These are phyloP conservation scores for Penicillium hesseltinei DNA, from an alignment of 2,329 filamentous ascomycete species.

Conservation along the genomic window DNA sequence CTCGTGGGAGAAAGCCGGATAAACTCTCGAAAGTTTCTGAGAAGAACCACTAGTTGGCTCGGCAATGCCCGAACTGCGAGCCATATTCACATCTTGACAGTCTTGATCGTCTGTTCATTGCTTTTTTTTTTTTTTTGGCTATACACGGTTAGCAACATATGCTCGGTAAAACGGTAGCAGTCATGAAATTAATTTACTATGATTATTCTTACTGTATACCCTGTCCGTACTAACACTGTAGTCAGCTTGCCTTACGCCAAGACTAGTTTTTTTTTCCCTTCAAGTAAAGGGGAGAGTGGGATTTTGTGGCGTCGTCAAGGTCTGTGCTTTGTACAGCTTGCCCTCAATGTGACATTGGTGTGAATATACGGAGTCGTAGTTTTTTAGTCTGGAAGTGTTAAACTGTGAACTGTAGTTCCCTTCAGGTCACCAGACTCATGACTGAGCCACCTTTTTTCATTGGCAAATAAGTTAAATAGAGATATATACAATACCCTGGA, in stretches of 20 bases:
- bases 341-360: slow-evolving; percentile 7
- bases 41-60: background rate
- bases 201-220: background rate
- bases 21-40: background rate
- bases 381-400: background rate
- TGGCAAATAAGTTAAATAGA: background rate
- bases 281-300: background rate
- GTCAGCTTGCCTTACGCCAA: slow-evolving; percentile 3
- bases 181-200: background rate
- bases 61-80: slow-evolving; percentile 3
- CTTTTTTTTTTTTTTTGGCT: background rate
- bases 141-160: too few species aligned
- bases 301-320: slow-evolving; percentile 3
- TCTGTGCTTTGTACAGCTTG: slow-evolving; percentile 7
- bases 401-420: background rate
- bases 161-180: background rate
- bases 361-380: background rate
- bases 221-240: background rate
- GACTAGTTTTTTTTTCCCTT: background rate
- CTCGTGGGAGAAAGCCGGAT: background rate
- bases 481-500: too few species aligned
- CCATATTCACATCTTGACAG: too few species aligned
- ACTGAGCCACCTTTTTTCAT: background rate
- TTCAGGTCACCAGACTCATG: background rate
- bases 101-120: background rate